Evolutionary conservation across 306 rosid genomes (phyloP).

Genomic region (Prunus kanzakura): DNA sequence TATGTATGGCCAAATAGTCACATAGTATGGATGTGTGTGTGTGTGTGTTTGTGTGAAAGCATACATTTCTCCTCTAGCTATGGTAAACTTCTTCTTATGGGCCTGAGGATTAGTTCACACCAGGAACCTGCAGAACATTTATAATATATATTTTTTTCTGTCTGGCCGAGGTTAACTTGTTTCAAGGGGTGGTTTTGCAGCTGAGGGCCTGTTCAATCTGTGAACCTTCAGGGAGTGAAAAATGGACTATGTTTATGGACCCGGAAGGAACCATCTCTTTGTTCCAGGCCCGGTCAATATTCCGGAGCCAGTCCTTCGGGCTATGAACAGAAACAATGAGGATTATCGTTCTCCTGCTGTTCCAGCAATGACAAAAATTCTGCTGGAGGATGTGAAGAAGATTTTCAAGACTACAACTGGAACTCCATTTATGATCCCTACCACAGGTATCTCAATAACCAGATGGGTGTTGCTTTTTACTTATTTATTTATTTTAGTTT

Average conservation of each 20-base stretch:
- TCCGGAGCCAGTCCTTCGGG: slow-evolving; percentile 83
- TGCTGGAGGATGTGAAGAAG: slow-evolving; percentile 88
- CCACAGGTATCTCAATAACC: slow-evolving; percentile 62
- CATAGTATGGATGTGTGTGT: background rate
- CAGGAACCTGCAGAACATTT: background rate
- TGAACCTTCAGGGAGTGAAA: slow-evolving; percentile 34
- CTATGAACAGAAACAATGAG: slow-evolving; percentile 96
- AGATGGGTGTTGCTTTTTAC: background rate
- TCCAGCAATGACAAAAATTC: slow-evolving; percentile 81
- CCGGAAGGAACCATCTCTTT: slow-evolving; percentile 96
- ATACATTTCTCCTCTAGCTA: background rate
- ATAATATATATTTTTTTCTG: background rate
- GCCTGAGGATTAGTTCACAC: background rate
- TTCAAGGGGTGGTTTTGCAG: slow-evolving; percentile 20
- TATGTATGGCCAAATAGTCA: background rate
- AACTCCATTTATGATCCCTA: slow-evolving; percentile 86
- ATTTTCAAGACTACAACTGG: slow-evolving; percentile 94
- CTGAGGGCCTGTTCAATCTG: slow-evolving; percentile 29
- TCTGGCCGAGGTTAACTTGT: background rate
- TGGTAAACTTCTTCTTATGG: background rate
- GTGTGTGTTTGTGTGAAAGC: background rate
- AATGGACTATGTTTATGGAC: slow-evolving; percentile 84
- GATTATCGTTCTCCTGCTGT: slow-evolving; percentile 97
- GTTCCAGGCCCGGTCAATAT: slow-evolving; percentile 99
- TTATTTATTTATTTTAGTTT: background rate